phyloP scores from a whole-genome alignment of 345 rosid species.

The Eucalyptus pauciflora region DNA sequence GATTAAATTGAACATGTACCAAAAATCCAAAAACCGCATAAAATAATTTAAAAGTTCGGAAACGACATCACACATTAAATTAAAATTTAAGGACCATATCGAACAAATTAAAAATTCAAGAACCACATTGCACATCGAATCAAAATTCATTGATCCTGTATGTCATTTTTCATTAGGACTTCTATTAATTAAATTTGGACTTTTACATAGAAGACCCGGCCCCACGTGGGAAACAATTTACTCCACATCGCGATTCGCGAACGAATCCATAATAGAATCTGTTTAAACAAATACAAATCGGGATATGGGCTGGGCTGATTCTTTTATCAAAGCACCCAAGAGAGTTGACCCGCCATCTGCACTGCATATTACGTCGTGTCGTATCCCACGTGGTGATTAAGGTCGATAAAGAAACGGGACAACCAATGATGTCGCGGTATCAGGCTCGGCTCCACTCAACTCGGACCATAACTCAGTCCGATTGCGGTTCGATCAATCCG shows the following conservation, averaged over 20 bases:
- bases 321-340: neutral
- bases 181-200: neutral
- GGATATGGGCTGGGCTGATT: neutral
- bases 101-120: accelerated
- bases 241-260: accelerated
- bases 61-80: accelerated
- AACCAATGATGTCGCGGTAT: neutral
- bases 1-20: accelerated
- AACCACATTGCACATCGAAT: accelerated
- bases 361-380: accelerated
- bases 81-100: accelerated
- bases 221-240: neutral
- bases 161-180: no score
- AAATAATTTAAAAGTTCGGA: accelerated
- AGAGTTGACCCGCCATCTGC: neutral
- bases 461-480: neutral
- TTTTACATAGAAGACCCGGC: neutral
- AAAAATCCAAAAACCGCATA: accelerated
- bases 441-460: neutral
- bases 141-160: no score
- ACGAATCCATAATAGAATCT: neutral
- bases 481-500: neutral
- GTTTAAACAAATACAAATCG: neutral
- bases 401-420: neutral
- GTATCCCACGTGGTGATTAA: neutral